phyloP scores from a whole-genome alignment of 441 rosid species.

The Corymbia citriodora region DNA sequence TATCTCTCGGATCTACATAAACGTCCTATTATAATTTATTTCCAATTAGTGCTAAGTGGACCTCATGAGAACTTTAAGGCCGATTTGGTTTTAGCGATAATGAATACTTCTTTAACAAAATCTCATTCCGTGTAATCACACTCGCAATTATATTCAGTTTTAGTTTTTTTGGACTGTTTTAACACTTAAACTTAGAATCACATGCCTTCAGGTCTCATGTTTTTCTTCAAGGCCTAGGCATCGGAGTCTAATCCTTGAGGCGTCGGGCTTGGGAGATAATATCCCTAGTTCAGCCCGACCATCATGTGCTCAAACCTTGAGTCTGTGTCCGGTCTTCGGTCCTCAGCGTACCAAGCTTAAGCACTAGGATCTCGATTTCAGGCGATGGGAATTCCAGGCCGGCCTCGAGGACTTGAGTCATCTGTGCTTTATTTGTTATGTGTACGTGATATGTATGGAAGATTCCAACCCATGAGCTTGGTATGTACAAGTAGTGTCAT shows the following conservation, averaged over 20 bases:
- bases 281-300: neutral
- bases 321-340: neutral
- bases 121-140: neutral
- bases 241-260: neutral
- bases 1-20: neutral
- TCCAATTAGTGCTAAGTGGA: neutral
- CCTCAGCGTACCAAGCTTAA: neutral
- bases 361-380: neutral
- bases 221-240: neutral
- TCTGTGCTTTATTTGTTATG: too few species aligned
- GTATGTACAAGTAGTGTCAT: too few species aligned
- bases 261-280: neutral
- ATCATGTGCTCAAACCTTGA: neutral
- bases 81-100: neutral
- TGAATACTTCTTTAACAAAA: neutral
- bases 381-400: neutral
- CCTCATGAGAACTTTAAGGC: neutral
- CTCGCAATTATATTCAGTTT: neutral
- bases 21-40: neutral
- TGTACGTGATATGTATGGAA: too few species aligned
- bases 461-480: too few species aligned
- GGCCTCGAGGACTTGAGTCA: neutral
- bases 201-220: neutral
- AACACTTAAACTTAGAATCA: neutral
- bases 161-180: neutral